These are phyloP conservation scores for Volutella citrinella DNA, from an alignment of 2,329 filamentous ascomycete genomes.

Conservation along the genomic window DNA sequence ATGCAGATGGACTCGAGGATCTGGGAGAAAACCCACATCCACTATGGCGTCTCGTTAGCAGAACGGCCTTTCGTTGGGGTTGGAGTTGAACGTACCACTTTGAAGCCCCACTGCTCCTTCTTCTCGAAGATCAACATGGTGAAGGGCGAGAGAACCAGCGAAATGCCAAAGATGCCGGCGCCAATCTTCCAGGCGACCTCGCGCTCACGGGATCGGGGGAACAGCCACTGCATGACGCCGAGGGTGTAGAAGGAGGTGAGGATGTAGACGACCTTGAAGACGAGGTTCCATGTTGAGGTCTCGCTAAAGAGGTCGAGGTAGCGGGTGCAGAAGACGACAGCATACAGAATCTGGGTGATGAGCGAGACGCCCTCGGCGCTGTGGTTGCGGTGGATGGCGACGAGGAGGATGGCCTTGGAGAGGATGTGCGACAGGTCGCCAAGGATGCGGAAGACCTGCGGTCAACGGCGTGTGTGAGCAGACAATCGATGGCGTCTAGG, in stretches of 20 bases:
- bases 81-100: constrained; percentile 39
- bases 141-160: constrained; percentile 67
- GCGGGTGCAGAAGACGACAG: constrained; percentile 77
- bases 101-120: constrained; percentile 47
- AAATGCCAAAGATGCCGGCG: constrained; percentile 62
- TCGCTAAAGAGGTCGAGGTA: constrained; percentile 79
- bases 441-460: constrained; percentile 67
- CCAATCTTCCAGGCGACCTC: constrained; percentile 95
- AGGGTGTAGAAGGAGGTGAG: constrained; percentile 81
- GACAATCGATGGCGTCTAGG: constrained; percentile 4
- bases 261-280: constrained; percentile 90
- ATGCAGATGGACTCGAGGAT: constrained; percentile 90
- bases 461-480: neutral
- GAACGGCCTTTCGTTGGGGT: neutral
- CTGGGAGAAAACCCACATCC: constrained; percentile 83
- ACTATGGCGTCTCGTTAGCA: constrained; percentile 50
- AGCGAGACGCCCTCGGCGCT: constrained; percentile 90
- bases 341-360: constrained; percentile 86
- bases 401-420: constrained; percentile 88
- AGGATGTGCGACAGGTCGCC: constrained; percentile 81
- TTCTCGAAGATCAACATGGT: constrained; percentile 65
- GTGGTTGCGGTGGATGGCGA: constrained; percentile 82
- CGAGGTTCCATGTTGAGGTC: constrained; percentile 63
- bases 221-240: constrained; percentile 81
- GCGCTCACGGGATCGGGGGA: constrained; percentile 80